Base-by-base conservation (phyloP, 306 rosid genomes). In the Abrus pulchellus region DNA sequence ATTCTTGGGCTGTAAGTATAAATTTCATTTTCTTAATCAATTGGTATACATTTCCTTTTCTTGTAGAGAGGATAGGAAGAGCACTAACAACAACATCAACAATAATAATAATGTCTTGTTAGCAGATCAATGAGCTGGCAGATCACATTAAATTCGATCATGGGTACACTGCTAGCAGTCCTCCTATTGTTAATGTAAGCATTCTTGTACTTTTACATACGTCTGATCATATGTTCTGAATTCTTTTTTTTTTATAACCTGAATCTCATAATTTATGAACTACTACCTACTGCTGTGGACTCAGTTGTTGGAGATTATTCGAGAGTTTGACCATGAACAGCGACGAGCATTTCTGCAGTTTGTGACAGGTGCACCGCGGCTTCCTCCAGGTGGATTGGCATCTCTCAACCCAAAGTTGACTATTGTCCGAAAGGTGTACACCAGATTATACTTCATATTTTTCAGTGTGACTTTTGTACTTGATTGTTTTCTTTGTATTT, bases 371-470 rank as follows among this genome's bases (percentile, higher is more conserved):
- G 90, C 98, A 53, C 99, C 99, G 11, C 89, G 97, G 70, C 94
- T 96, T 68, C 99, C 99, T 81, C 92, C 97, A 0, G 99, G 99
- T 41, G 99, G 99, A 71, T 90, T 96, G 87, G 91, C 97, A n/a
- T 90, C 97, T 54, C 98, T 96, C 63, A 96, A 82, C 88, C 99
- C 99, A 0, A 96, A 92, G 93, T 86, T 96, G 32, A 96, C 99
- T 63, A 86, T 96, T 40, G 99, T 96, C 41, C 91, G 97, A 77
- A 96, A 96, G 94, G 99, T 93, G 62, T 68, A 63, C 68, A 20
- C 20, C 20, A 33, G 59, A 34, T 50, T 44, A 45, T 29, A 7
- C 33, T 34, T 4, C 1, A 50, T 67, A 38, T 68, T 60, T 27
- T 67, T 12, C 4, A 34, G 9, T 65, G 33, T 33, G 12, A 33